Evolutionary conservation across 306 rosid species (phyloP), one percentile per base, ranked within the genome.

Genomic region (Quercus dentata): DNA sequence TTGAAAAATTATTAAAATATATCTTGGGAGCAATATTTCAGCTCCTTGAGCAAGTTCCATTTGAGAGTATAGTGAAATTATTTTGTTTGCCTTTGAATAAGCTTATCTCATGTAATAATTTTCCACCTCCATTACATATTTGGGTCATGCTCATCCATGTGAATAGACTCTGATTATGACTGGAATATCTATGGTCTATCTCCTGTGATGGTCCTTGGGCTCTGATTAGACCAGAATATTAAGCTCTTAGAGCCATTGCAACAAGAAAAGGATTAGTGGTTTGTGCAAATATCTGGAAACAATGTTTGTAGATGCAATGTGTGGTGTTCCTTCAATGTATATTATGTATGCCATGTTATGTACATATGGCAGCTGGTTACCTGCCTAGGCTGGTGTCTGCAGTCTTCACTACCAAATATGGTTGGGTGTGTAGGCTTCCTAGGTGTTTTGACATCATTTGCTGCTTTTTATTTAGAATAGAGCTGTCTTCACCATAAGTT

Each of bases 401-500:
- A 38, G 41, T 25, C n/a, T 20, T 33, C 41, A 4, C 25, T 78
- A 7, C 56, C 30, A 9, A 27, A 58, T 21, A 18, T 19, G 21
- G 20, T 31, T 5, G 46, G 30, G 44, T 78, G 62, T 69, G 73
- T 71, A 56, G 21, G 54, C 74, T 71, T 71, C 28, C 25, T 74
- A 31, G 49, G 71, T 19, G 21, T 27, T 33, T 33, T 73, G 69
- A 73, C 41, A 46, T 58, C 33, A 30, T 5, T 57, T 74, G 46
- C 74, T 51, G 67, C 80, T 73, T 19, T 33, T 79, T 10, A 57
- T 76, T 31, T 61, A 75, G 52, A 54, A 52, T 44, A n/a, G 73
- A 71, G 62, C 46, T 65, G 35, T 56, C 55, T 74, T 57, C 18
- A 17, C 68, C 14, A 9, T 27, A 75, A 20, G 21, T 4, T 82